phyloP scores from a whole-genome alignment of 805 yeast genomes.

The Pichia manshurica region DNA sequence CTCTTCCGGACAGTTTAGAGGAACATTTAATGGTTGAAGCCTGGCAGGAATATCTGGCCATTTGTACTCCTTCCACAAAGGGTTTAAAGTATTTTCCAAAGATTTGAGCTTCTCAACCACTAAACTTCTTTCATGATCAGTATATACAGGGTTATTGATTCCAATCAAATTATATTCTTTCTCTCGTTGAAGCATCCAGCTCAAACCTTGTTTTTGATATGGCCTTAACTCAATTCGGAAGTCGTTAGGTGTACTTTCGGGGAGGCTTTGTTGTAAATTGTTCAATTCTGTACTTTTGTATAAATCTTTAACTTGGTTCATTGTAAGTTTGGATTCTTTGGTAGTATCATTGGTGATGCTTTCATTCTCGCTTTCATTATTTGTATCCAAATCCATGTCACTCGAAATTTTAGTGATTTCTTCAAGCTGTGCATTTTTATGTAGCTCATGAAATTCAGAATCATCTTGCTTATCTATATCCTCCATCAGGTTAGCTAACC shows the following conservation, averaged over 20 bases:
- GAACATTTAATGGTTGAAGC: background rate
- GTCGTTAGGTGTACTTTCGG: slow-evolving; percentile 53
- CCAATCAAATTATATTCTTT: slow-evolving; percentile 47
- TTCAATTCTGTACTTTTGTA: slow-evolving; percentile 59
- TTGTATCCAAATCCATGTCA: background rate
- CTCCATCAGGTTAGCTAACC: slow-evolving; percentile 35
- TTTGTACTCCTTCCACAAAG: slow-evolving; percentile 72
- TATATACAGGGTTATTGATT: slow-evolving; percentile 21
- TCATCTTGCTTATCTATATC: slow-evolving; percentile 51
- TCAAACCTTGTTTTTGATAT: slow-evolving; percentile 79
- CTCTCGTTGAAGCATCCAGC: slow-evolving; percentile 87
- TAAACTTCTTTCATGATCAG: slow-evolving; percentile 19
- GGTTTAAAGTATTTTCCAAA: slow-evolving; percentile 58
- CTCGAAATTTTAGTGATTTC: slow-evolving; percentile 2
- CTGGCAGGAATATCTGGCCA: slow-evolving; percentile 52
- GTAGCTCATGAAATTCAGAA: slow-evolving; percentile 16
- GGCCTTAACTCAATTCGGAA: slow-evolving; percentile 58
- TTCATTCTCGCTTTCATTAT: slow-evolving; percentile 9
- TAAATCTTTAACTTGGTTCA: slow-evolving; percentile 71
- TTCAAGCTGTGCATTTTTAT: slow-evolving; percentile 8
- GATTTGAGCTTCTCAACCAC: slow-evolving; percentile 21
- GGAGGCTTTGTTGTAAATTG: slow-evolving; percentile 44
- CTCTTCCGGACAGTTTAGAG: background rate
- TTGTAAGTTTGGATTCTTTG: slow-evolving; percentile 32
- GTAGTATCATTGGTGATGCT: too few species aligned